A percentile compares a stretch with the other conserved stretches of the same genome.
Conservation (phyloP, 1,284 basidiomycete genomes). For the Tremellales sp. region DNA sequence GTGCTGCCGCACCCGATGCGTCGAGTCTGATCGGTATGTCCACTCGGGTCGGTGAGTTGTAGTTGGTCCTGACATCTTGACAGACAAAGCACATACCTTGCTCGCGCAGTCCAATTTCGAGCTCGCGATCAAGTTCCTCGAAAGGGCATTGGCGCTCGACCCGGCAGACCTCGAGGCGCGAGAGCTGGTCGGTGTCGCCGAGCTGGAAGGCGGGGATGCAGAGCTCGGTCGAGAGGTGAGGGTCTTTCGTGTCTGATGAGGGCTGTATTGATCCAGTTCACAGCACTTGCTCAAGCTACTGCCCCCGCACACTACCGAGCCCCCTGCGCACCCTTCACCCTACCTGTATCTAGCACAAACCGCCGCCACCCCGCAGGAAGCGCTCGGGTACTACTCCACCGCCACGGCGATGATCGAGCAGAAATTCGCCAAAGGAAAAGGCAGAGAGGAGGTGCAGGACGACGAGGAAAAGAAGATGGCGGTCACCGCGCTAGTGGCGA, state of each 20-base stretch:
- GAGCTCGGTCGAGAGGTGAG: constrained; percentile 68
- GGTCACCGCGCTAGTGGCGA: constrained; percentile 78
- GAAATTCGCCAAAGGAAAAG: constrained; percentile 52
- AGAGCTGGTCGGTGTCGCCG: constrained; percentile 72
- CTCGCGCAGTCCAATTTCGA: constrained; percentile 80
- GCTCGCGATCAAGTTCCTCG: constrained; percentile 68
- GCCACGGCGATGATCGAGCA: constrained; percentile 70
- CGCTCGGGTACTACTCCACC: constrained; percentile 73
- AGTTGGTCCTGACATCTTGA: background rate
- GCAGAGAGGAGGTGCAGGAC: constrained; percentile 56
- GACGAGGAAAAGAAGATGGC: constrained; percentile 67
- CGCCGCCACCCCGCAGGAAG: constrained; percentile 63
- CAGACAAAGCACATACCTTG: constrained; percentile 60
- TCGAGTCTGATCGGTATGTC: constrained; percentile 13
- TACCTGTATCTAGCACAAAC: constrained; percentile 89
- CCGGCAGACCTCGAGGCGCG: constrained; percentile 65
- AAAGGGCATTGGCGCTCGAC: constrained; percentile 64
- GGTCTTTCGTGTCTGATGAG: constrained; percentile 3
- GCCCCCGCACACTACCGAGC: constrained; percentile 56
- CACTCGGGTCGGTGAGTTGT: constrained; percentile 11
- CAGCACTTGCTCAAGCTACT: constrained; percentile 53
- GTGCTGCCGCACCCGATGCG: constrained; percentile 4
- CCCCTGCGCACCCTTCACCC: constrained; percentile 65
- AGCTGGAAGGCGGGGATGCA: constrained; percentile 72
- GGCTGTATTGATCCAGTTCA: background rate